Evolutionary conservation across 345 rosid genomes (phyloP), one percentile per base, ranked within the genome.

Genomic region (Camelina sativa): DNA sequence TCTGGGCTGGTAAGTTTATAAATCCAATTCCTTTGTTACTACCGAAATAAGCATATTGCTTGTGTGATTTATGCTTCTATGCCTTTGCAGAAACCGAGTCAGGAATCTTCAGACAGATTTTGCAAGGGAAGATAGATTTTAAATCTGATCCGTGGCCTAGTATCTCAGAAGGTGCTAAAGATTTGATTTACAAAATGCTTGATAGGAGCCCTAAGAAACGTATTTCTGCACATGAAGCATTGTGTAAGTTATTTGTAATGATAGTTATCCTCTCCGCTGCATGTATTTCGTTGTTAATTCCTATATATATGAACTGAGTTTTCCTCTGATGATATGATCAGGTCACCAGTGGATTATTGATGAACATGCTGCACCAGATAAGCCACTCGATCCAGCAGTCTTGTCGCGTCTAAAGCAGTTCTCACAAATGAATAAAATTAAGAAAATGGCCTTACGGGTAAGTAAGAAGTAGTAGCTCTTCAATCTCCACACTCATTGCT

Each of bases 301-400:
- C 16, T 44, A 13, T 44, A 44, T 65, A 47, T 43, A 2, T n/a
- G 23, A 56, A n/a, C 30, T 70, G 67, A 35, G 28, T 65, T 54
- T 67, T 62, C 16, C 1, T 76, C 67, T 76, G 22, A 67, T 66
- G 44, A 9, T 53, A 9, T 70, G 64, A 40, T 69, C 76, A 92
- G 99, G 99, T 83, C 90, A 95, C 81, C 96, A 96, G 2, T 95
- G 97, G 99, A 95, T 95, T 57, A 82, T 95, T 65, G 97, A 95
- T 80, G 99, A 90, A 65, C 84, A 79, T 53, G 89, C 89, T 65
- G 98, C 99, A 65, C 97, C 93, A 0, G 97, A 90, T 76, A 90
- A 85, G 60, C 97, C 97, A 69, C 81, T 95, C 17, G 99, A 92
- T 82, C 93, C 97, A 65, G 99, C 99, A 25, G 99, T 95, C 12